Conservation (phyloP, 805 yeast species). For the Lipomyces yamadae region DNA sequence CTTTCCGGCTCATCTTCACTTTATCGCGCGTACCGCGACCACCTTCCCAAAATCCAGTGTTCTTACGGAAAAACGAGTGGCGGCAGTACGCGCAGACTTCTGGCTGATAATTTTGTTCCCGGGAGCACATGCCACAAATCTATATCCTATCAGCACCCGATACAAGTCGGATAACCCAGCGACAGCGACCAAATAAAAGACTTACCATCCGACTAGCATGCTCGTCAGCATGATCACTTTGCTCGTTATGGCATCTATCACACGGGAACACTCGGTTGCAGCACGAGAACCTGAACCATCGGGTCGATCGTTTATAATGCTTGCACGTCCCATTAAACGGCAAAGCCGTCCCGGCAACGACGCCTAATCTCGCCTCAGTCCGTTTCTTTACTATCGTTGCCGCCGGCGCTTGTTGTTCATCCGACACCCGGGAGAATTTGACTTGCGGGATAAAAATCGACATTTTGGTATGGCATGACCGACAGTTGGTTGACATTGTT, state of each 20-base stretch:
- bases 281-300: slow-evolving; percentile 53
- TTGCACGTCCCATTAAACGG: slow-evolving; percentile 49
- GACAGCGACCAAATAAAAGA: not conserved
- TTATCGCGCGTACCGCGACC: slow-evolving; percentile 52
- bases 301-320: slow-evolving; percentile 49
- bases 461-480: slow-evolving; percentile 48
- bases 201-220: slow-evolving; percentile 48
- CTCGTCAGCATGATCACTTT: slow-evolving; percentile 47
- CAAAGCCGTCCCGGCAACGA: slow-evolving; percentile 48
- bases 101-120: slow-evolving; percentile 49
- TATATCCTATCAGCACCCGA: not conserved
- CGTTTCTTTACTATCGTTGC: slow-evolving; percentile 31
- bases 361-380: slow-evolving; percentile 41
- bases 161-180: no score
- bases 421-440: slow-evolving; percentile 44
- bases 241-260: slow-evolving; percentile 50
- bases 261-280: slow-evolving; percentile 51
- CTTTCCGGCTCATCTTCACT: slow-evolving; percentile 49
- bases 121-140: slow-evolving; percentile 51
- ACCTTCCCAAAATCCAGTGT: slow-evolving; percentile 53
- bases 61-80: slow-evolving; percentile 45
- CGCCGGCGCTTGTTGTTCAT: slow-evolving; percentile 37
- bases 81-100: slow-evolving; percentile 46
- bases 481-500: slow-evolving; percentile 44
- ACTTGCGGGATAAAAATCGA: slow-evolving; percentile 45